These are phyloP conservation scores for Brassica hybrid DNA, from an alignment of 441 rosid species.

Conservation along the genomic window DNA sequence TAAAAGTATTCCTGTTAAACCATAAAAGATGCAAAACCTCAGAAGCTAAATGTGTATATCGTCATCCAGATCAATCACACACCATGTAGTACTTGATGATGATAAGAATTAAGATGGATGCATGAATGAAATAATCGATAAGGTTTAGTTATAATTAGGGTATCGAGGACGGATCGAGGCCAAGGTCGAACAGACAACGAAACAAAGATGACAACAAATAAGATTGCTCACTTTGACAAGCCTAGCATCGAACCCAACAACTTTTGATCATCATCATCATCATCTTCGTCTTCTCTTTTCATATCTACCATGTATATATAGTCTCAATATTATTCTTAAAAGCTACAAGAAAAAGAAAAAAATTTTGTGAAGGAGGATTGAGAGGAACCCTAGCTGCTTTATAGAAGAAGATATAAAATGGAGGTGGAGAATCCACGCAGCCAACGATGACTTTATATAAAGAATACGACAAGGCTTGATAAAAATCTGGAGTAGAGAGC, in stretches of 20 bases:
- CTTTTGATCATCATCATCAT: conserved; percentile 30
- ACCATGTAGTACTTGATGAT: conserved; percentile 7
- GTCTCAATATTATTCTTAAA: conserved; percentile 11
- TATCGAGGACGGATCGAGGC: conserved; percentile 25
- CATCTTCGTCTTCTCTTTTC: conserved; percentile 9
- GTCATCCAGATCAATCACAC: conserved; percentile 6
- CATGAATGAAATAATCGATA: conserved; percentile 5
- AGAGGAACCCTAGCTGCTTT: conserved; percentile 38
- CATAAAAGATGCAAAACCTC: neutral
- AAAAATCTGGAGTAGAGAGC: conserved; percentile 39
- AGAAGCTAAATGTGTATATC: neutral
- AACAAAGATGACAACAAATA: conserved; percentile 44
- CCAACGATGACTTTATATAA: conserved; percentile 18
- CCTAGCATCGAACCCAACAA: conserved; percentile 42
- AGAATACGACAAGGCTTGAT: conserved; percentile 21
- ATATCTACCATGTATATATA: conserved; percentile 4
- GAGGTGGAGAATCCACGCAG: conserved; percentile 42
- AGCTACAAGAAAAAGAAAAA: neutral
- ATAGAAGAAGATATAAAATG: conserved; percentile 33
- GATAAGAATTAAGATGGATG: conserved; percentile 11
- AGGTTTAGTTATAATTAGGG: conserved; percentile 25
- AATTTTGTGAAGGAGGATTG: conserved; percentile 2
- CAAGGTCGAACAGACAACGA: conserved; percentile 54
- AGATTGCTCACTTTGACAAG: conserved; percentile 46
- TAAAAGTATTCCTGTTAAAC: neutral